These are phyloP conservation scores for Pythium aristosporum DNA, from an alignment of 352 stramenopile species.

Conservation along the genomic window DNA sequence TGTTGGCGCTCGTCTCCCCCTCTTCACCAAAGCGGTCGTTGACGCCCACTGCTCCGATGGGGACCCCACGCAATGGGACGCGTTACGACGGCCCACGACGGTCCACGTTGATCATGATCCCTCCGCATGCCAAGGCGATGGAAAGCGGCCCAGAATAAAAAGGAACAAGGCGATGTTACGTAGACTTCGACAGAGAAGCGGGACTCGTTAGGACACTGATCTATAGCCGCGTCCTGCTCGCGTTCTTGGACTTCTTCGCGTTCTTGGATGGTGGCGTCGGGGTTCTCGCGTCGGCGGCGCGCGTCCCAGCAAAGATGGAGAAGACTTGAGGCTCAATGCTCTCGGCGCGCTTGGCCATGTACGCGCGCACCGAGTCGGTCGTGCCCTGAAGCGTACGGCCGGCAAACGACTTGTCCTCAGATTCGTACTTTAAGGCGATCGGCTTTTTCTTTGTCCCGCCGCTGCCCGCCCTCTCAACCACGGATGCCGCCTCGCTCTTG, in stretches of 20 bases:
- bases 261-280: slow-evolving; percentile 12
- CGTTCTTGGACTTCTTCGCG: slow-evolving; percentile 16
- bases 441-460: slow-evolving; percentile 11
- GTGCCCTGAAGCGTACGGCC: slow-evolving; percentile 21
- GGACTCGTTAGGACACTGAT: not conserved
- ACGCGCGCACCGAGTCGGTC: slow-evolving; percentile 34
- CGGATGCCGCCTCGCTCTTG: not conserved
- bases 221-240: slow-evolving; percentile 16
- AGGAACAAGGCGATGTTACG: too few species aligned
- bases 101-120: slow-evolving; percentile 17
- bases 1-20: not conserved
- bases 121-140: not conserved
- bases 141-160: too few species aligned
- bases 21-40: slow-evolving; percentile 6
- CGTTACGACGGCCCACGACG: slow-evolving; percentile 13
- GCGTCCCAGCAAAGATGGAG: slow-evolving; percentile 23
- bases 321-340: slow-evolving; percentile 11
- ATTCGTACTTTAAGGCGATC: slow-evolving; percentile 48
- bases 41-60: not conserved
- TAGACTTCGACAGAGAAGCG: not conserved
- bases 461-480: not conserved
- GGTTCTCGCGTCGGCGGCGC: not conserved
- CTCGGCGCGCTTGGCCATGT: slow-evolving; percentile 27
- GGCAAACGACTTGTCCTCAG: slow-evolving; percentile 1
- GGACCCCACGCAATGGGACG: not conserved